Base-by-base conservation (phyloP, 1,284 basidiomycete genomes). In the Ustilago cynodontis region DNA sequence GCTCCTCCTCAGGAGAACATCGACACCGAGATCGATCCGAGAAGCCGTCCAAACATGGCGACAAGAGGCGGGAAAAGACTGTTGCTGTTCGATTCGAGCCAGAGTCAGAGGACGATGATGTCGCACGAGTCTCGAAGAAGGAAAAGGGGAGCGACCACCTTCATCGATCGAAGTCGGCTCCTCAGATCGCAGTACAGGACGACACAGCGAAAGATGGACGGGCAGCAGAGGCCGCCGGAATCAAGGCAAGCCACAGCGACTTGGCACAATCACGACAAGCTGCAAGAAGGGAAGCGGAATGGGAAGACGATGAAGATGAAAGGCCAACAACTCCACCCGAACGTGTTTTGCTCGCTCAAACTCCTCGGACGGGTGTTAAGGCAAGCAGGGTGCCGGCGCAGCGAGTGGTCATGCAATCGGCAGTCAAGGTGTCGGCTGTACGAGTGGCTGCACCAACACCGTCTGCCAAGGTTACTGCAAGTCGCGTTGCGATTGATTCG, bases 321-420 rank as follows among this genome's bases (percentile, higher is more conserved):
- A 53, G 61, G 22, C 65, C 65, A 3, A 35, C 14, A 24, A 68
- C 65, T 8, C 65, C 71, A 7, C 54, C 65, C 4, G 60, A 65
- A n/a, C 54, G 58, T 14, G 39, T 58, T 0, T 29, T 62, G 59
- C 64, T 45, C n/a, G 43, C 50, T 2, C 68, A 71, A 22, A 75
- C 72, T 6, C 72, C 72, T 0, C 33, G 56, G 2, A 69, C 63
- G 2, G 63, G 56, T 8, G 66, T 70, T 55, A 75, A 75, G 28
- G 72, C 72, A 13, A 75, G 60, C 53, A 31, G 72, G 16, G 72
- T 75, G 3, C 67, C 64, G 8, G 67, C 67, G n/a, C 67, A 75
- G 22, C 51, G 72, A 1, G 67, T 71, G 18, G 56, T 35, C 11
- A 50, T 64, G 49, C 57, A 51, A 2, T 60, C 63, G 1, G 72